Conservation (phyloP, 768 basidiomycete species). For the Podaxis rugospora region DNA sequence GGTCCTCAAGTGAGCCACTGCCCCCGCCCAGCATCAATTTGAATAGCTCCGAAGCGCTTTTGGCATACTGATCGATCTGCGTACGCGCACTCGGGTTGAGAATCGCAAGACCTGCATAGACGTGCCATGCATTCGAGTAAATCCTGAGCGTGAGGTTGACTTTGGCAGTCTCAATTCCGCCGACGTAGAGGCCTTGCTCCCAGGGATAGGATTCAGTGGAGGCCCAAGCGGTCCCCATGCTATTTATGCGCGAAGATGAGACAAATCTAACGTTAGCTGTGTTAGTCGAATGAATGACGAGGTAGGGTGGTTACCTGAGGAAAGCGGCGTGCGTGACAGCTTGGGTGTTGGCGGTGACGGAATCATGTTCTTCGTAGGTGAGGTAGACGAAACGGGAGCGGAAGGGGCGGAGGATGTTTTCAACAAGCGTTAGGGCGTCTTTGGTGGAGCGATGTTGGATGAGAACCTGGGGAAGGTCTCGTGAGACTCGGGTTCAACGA, state of each 20-base stretch:
- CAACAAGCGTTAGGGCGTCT: conserved; percentile 71
- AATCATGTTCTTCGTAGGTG: conserved; percentile 95
- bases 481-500: not conserved
- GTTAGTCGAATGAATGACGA: not conserved
- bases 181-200: conserved; percentile 93
- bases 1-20: conserved; percentile 30
- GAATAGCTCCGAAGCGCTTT: conserved; percentile 83
- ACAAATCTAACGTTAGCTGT: not conserved
- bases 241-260: conserved; percentile 23
- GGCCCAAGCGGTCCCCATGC: conserved; percentile 98
- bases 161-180: conserved; percentile 97
- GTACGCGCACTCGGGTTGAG: conserved; percentile 85
- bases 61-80: conserved; percentile 91
- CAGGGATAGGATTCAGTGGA: conserved; percentile 79
- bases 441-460: conserved; percentile 82
- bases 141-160: conserved; percentile 96
- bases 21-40: conserved; percentile 85
- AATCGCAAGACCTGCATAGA: conserved; percentile 98
- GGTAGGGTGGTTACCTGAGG: conserved; percentile 55
- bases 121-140: conserved; percentile 97
- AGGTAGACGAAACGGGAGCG: conserved; percentile 86
- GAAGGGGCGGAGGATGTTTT: conserved; percentile 76
- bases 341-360: conserved; percentile 96
- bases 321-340: conserved; percentile 98
- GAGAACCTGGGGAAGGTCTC: conserved; percentile 54